Conservation (phyloP, 2,329 filamentous ascomycete genomes). For the Ascochyta rabiei region DNA sequence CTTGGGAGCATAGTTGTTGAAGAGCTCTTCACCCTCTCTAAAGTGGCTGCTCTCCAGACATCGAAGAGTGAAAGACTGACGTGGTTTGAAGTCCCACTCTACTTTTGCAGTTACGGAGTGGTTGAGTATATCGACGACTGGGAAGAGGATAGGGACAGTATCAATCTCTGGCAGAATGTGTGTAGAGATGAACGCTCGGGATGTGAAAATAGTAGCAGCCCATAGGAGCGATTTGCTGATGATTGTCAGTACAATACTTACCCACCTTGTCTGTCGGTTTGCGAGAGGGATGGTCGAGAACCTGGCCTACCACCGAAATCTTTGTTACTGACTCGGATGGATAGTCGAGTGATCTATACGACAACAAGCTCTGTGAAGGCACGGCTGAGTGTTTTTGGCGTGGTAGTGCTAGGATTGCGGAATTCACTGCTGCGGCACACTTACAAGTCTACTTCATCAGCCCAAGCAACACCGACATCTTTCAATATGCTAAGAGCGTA, state of each 20-base stretch:
- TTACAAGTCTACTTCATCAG: constrained; percentile 31
- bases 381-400: not conserved
- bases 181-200: constrained; percentile 57
- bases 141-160: constrained; percentile 53
- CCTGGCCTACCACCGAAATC: not conserved
- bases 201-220: constrained; percentile 60
- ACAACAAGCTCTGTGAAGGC: not conserved
- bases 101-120: constrained; percentile 55
- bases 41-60: constrained; percentile 45
- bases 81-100: constrained; percentile 51
- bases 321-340: not conserved
- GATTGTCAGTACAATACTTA: constrained; percentile 21
- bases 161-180: constrained; percentile 37
- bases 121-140: constrained; percentile 57
- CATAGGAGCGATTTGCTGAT: constrained; percentile 56
- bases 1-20: constrained; percentile 62
- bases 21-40: constrained; percentile 51
- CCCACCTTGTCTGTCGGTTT: not conserved
- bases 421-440: constrained; percentile 10
- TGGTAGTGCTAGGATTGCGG: not conserved
- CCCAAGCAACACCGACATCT: constrained; percentile 20
- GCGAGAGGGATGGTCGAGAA: not conserved
- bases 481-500: constrained; percentile 29
- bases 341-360: not conserved
- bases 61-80: constrained; percentile 47